Percentiles rank a stretch among this genome's conserved stretches.
phyloP scores from a whole-genome alignment of 202 grass and related monocot genomes.

The Schoenoplectus triqueter region DNA sequence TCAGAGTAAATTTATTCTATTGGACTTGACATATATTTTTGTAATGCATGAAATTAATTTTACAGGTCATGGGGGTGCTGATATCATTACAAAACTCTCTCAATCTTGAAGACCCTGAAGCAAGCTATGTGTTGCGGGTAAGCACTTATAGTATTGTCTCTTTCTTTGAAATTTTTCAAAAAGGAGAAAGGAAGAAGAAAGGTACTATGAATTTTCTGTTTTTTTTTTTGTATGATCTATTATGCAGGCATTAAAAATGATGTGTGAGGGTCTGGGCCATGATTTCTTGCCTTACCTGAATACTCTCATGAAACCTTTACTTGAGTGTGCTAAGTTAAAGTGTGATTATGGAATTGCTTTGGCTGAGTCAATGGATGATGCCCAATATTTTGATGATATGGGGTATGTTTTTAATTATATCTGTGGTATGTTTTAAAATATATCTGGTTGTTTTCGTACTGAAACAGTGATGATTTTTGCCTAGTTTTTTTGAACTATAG shows the following conservation, averaged over 20 bases:
- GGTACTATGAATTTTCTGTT: background rate
- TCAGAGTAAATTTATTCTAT: slow-evolving; percentile 22
- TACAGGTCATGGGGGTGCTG: slow-evolving; percentile 82
- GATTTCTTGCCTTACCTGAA: slow-evolving; percentile 90
- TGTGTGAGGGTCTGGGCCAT: slow-evolving; percentile 84
- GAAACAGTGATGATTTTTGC: too few relatives aligned
- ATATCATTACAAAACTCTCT: slow-evolving; percentile 89
- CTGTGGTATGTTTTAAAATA: background rate
- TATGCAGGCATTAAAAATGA: slow-evolving; percentile 67
- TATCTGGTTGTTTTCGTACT: slow-evolving; percentile 2
- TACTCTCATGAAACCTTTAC: slow-evolving; percentile 84
- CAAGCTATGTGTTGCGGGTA: slow-evolving; percentile 85
- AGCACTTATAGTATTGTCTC: slow-evolving; percentile 23
- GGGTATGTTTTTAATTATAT: slow-evolving; percentile 7
- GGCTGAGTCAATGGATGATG: slow-evolving; percentile 60
- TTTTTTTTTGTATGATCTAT: background rate
- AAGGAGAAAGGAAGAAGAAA: slow-evolving; percentile 24
- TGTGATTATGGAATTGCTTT: slow-evolving; percentile 75
- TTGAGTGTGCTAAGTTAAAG: slow-evolving; percentile 84
- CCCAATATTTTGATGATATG: slow-evolving; percentile 44
- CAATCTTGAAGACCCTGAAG: slow-evolving; percentile 81
- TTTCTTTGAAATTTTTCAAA: slow-evolving; percentile 7
- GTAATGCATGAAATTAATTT: slow-evolving; percentile 34
- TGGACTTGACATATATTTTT: background rate
- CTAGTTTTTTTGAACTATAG: too few relatives aligned